Conservation (phyloP, 495 filamentous ascomycete genomes). For the Annulohypoxylon nitens region DNA sequence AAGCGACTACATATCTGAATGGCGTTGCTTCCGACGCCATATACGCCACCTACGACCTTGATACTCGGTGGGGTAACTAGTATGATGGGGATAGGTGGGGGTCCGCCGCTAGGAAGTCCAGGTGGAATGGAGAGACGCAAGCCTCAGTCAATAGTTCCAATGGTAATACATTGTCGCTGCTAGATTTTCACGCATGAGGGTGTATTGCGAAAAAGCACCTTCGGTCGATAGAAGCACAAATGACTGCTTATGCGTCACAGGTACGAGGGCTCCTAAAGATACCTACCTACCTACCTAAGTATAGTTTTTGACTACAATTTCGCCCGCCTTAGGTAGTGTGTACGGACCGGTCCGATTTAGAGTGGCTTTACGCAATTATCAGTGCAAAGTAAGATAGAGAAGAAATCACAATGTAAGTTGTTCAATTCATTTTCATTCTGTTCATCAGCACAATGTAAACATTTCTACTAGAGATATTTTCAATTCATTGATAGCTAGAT, state of each 20-base stretch:
- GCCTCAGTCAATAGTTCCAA: constrained; percentile 5
- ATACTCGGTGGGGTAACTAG: neutral
- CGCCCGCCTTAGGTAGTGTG: constrained; percentile 28
- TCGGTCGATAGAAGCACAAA: constrained; percentile 25
- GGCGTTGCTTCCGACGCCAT: constrained; percentile 69
- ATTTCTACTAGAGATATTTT: neutral
- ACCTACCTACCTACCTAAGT: constrained; percentile 21
- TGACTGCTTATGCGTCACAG: constrained; percentile 37
- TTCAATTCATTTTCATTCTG: neutral
- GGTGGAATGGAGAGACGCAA: constrained; percentile 18
- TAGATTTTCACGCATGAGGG: constrained; percentile 49
- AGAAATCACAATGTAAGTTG: neutral
- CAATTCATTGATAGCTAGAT: neutral
- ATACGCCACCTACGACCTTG: constrained; percentile 48
- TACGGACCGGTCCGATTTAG: constrained; percentile 29
- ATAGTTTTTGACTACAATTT: constrained; percentile 30
- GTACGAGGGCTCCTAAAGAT: constrained; percentile 42
- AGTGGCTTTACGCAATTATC: constrained; percentile 27
- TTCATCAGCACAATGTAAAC: neutral
- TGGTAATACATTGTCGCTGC: constrained; percentile 35
- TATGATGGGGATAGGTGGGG: neutral
- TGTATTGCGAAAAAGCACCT: constrained; percentile 56
- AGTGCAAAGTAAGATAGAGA: neutral
- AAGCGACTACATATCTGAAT: constrained; percentile 68
- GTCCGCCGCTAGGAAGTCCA: constrained; percentile 2